phyloP scores from a whole-genome alignment of 768 basidiomycete species.

The Tylopilus cervinicoccineus region DNA sequence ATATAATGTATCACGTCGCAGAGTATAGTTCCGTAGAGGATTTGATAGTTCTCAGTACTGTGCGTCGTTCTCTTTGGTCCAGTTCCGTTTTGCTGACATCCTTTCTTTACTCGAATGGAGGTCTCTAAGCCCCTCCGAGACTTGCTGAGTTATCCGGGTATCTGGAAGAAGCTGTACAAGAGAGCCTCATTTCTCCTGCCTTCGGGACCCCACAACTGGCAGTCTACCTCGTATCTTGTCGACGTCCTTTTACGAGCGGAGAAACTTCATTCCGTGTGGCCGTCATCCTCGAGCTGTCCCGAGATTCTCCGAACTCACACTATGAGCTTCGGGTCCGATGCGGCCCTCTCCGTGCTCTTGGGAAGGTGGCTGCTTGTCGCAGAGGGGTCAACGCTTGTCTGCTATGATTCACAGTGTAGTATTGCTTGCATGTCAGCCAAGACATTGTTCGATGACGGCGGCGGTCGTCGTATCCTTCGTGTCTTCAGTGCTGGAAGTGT shows the following conservation, averaged over 20 bases:
- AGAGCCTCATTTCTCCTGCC: not conserved
- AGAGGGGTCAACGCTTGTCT: slow-evolving; percentile 3
- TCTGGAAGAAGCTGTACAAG: slow-evolving; percentile 4
- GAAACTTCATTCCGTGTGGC: slow-evolving; percentile 4
- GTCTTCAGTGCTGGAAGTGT: not conserved
- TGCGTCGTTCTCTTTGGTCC: not conserved
- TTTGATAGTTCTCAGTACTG: slow-evolving; percentile 4
- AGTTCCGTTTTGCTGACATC: not conserved
- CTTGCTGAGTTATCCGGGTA: slow-evolving; percentile 2
- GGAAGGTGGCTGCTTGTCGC: slow-evolving; percentile 10
- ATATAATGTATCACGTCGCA: slow-evolving; percentile 2
- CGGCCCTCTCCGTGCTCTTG: slow-evolving; percentile 2
- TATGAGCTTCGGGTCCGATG: not conserved
- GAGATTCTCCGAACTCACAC: not conserved
- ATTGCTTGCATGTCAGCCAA: not conserved
- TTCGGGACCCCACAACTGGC: slow-evolving; percentile 12
- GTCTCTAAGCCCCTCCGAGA: not conserved
- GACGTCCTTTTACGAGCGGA: slow-evolving; percentile 3
- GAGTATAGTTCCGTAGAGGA: not conserved
- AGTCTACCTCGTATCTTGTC: slow-evolving; percentile 7
- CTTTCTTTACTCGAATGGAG: not conserved
- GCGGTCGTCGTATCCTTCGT: not conserved
- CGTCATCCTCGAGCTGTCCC: not conserved
- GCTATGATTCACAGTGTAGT: slow-evolving; percentile 8
- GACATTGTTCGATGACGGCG: not conserved